phyloP scores from a whole-genome alignment of 75 land plant genomes.

The Ceratopteris richardii region DNA sequence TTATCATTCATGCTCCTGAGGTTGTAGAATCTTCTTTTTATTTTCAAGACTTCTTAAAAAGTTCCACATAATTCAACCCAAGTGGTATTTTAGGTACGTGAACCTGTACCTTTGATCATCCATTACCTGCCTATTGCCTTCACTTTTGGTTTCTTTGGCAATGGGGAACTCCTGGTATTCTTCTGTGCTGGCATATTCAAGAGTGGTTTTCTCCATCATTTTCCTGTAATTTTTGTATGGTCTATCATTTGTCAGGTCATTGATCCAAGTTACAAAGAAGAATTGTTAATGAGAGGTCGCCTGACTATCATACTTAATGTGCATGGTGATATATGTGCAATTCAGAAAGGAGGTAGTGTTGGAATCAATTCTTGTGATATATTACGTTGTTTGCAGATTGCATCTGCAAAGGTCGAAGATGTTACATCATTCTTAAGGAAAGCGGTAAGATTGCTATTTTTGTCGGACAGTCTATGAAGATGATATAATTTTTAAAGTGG shows the following conservation, averaged over 20 bases:
- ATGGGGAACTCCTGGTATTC: slow-evolving; percentile 59
- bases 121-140: slow-evolving; percentile 92
- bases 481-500: no score
- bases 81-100: slow-evolving; percentile 50
- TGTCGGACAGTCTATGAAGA: no score
- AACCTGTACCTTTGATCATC: slow-evolving; percentile 71
- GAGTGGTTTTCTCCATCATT: neutral
- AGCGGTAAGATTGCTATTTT: slow-evolving; percentile 38
- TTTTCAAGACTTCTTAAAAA: neutral
- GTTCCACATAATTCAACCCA: no score
- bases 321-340: slow-evolving; percentile 83
- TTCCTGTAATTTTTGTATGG: no score
- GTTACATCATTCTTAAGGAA: slow-evolving; percentile 57
- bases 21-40: slow-evolving; percentile 21
- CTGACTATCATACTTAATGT: slow-evolving; percentile 72
- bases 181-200: neutral
- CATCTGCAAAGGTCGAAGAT: slow-evolving; percentile 58
- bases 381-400: slow-evolving; percentile 78
- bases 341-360: slow-evolving; percentile 88
- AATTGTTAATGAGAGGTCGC: slow-evolving; percentile 74
- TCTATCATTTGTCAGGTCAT: slow-evolving; percentile 40
- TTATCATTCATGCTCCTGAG: slow-evolving; percentile 83
- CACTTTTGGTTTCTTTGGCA: slow-evolving; percentile 71
- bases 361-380: slow-evolving; percentile 56
- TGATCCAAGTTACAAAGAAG: slow-evolving; percentile 83